These are phyloP conservation scores for Raddia distichophylla DNA, from an alignment of 176 grass and related monocot species.

Conservation along the genomic window DNA sequence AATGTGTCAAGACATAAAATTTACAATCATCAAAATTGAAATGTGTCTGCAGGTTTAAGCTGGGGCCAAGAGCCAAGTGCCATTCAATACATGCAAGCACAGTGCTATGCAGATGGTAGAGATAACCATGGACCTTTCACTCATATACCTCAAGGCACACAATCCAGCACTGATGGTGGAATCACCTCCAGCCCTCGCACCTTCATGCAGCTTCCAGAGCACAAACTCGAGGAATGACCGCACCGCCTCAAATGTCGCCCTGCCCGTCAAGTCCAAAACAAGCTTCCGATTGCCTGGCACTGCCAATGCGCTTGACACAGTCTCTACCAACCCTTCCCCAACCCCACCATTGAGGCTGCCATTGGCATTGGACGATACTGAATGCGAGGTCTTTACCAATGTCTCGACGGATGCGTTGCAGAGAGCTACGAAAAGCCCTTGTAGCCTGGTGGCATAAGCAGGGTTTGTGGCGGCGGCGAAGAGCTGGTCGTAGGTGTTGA, in stretches of 20 bases:
- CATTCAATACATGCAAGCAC: constrained; percentile 68
- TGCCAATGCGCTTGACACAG: constrained; percentile 54
- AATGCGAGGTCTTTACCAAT: constrained; percentile 70
- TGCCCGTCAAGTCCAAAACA: constrained; percentile 69
- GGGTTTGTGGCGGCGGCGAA: constrained; percentile 89
- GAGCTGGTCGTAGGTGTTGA: constrained; percentile 90
- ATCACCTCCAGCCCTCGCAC: constrained; percentile 51
- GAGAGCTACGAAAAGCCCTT: constrained; percentile 60
- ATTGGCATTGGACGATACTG: constrained; percentile 37
- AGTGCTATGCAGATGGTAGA: constrained; percentile 64
- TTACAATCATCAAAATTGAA: constrained; percentile 2
- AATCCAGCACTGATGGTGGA: constrained; percentile 41
- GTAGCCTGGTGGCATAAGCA: constrained; percentile 59
- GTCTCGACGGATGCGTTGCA: constrained; percentile 74
- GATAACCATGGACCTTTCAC: constrained; percentile 64
- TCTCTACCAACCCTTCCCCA: constrained; percentile 47
- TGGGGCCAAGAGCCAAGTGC: constrained; percentile 44
- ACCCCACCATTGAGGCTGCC: constrained; percentile 10
- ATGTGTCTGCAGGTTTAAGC: constrained; percentile 15
- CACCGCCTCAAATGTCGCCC: constrained; percentile 76
- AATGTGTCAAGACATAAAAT: neutral
- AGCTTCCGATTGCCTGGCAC: constrained; percentile 68
- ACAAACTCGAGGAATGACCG: constrained; percentile 86
- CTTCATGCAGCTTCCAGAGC: constrained; percentile 61
- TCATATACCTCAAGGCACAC: constrained; percentile 52